Evolutionary conservation across 2,329 filamentous ascomycete species (phyloP).

Genomic region (Tolypocladium tropicale): DNA sequence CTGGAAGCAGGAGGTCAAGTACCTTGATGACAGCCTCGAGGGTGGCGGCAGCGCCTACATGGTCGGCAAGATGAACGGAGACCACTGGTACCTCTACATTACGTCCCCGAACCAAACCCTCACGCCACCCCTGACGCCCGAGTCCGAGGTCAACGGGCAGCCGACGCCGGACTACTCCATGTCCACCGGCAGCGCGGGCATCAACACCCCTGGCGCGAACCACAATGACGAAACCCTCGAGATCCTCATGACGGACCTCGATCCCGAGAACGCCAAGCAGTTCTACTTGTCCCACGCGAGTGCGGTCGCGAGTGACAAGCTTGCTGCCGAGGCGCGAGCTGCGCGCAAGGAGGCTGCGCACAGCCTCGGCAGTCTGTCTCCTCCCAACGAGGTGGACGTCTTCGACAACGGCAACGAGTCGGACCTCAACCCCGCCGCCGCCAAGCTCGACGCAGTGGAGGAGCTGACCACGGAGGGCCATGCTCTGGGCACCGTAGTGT

Average conservation of each 20-base stretch:
- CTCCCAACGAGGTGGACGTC: conserved; percentile 59
- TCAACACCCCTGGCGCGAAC: conserved; percentile 31
- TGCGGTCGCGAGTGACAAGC: conserved; percentile 76
- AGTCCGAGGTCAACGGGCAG: conserved; percentile 29
- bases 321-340: conserved; percentile 56
- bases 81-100: conserved; percentile 98
- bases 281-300: conserved; percentile 66
- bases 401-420: conserved; percentile 57
- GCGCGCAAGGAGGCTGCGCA: conserved; percentile 50
- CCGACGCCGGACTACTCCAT: conserved; percentile 37
- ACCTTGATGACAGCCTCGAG: conserved; percentile 81
- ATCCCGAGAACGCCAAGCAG: conserved; percentile 58
- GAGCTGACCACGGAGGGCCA: conserved; percentile 88
- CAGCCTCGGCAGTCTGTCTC: conserved; percentile 49
- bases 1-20: conserved; percentile 94
- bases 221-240: conserved; percentile 66
- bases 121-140: conserved; percentile 74
- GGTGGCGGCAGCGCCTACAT: conserved; percentile 95
- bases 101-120: conserved; percentile 73
- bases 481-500: conserved; percentile 83
- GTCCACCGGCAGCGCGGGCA: conserved; percentile 35
- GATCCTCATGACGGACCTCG: conserved; percentile 63
- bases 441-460: conserved; percentile 49
- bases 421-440: conserved; percentile 44
- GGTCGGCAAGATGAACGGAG: conserved; percentile 99